phyloP scores from a whole-genome alignment of 176 grass and related monocot genomes.

The Juncus inflexus region DNA sequence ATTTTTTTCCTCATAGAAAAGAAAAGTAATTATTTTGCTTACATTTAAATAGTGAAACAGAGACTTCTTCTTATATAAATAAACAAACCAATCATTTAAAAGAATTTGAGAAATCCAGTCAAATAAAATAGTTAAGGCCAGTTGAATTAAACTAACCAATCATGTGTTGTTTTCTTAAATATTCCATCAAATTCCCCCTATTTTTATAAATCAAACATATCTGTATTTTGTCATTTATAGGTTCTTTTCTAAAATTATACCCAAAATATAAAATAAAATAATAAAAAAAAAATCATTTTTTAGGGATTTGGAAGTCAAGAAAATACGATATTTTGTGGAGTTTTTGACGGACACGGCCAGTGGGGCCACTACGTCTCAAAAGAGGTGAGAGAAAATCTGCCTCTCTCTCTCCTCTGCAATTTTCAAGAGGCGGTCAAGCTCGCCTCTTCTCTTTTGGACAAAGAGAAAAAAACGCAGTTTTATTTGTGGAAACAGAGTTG shows the following conservation, averaged over 20 bases:
- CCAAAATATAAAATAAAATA: too few relatives aligned
- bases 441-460: conserved; percentile 41
- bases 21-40: not conserved
- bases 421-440: conserved; percentile 72
- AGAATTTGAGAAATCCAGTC: too few relatives aligned
- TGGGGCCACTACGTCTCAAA: conserved; percentile 98
- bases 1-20: not conserved
- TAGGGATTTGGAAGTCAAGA: conserved; percentile 86
- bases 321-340: conserved; percentile 63
- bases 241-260: not conserved
- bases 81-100: not conserved
- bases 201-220: not conserved
- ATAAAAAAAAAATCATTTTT: not conserved
- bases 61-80: not conserved
- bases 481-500: conserved; percentile 69
- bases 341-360: conserved; percentile 87
- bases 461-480: conserved; percentile 53
- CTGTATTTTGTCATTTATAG: not conserved
- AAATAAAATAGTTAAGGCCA: not conserved
- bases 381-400: conserved; percentile 53
- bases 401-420: conserved; percentile 62
- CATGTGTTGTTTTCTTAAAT: not conserved
- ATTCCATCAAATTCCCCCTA: conserved; percentile 8
- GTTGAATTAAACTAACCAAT: not conserved
- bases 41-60: not conserved